These are phyloP conservation scores for Pythium scleroteichum DNA, from an alignment of 352 stramenopile genomes.

Conservation along the genomic window DNA sequence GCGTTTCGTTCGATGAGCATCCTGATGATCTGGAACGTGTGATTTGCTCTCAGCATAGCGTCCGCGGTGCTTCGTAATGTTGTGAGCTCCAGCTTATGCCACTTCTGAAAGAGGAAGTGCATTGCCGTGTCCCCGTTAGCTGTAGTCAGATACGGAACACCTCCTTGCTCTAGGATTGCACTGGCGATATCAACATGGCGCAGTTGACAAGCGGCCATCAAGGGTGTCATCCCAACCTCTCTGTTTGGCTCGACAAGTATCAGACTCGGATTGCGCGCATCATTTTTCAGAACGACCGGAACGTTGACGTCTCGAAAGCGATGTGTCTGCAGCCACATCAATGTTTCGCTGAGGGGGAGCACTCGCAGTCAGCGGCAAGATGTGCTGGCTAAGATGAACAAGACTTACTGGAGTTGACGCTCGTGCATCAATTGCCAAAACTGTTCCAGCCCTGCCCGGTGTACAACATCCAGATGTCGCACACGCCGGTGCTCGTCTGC, in stretches of 20 bases:
- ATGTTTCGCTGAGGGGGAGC: slow-evolving; percentile 40
- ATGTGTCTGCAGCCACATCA: slow-evolving; percentile 62
- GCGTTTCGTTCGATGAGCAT: slow-evolving; percentile 34
- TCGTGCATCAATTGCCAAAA: slow-evolving; percentile 64
- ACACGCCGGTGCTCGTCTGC: slow-evolving; percentile 35
- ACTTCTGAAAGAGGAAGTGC: slow-evolving; percentile 65
- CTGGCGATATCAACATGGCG: slow-evolving; percentile 51
- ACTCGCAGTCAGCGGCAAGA: background rate
- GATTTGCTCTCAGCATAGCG: slow-evolving; percentile 36
- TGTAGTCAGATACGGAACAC: slow-evolving; percentile 49
- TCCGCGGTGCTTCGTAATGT: slow-evolving; percentile 37
- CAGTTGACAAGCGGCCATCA: slow-evolving; percentile 67
- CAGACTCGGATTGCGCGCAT: background rate
- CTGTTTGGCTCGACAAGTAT: slow-evolving; percentile 18
- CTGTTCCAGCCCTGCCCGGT: slow-evolving; percentile 45
- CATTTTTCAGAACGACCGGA: slow-evolving; percentile 31
- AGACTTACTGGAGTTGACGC: slow-evolving; percentile 33
- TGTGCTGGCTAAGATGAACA: background rate
- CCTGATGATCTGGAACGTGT: slow-evolving; percentile 40
- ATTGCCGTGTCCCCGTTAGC: slow-evolving; percentile 69
- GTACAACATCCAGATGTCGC: slow-evolving; percentile 37
- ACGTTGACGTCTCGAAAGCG: slow-evolving; percentile 72
- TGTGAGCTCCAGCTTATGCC: slow-evolving; percentile 23
- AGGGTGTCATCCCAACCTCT: slow-evolving; percentile 53
- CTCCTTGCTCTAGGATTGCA: slow-evolving; percentile 49